phyloP scores from a whole-genome alignment of 2,329 filamentous ascomycete genomes.

The Penicillium vulpinum region DNA sequence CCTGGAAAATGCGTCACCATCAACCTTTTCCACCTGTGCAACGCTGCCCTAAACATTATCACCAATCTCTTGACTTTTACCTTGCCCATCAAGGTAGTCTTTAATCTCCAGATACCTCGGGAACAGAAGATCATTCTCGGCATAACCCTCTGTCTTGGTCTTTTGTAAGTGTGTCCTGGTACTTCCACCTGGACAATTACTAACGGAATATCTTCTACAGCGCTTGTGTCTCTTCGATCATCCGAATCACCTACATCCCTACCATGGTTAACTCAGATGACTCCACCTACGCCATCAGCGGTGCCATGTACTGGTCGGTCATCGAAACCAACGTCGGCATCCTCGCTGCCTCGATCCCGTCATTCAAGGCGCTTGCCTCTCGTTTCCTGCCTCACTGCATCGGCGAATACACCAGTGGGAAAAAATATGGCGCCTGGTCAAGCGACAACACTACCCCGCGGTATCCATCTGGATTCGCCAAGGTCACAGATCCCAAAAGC shows the following conservation, averaged over 20 bases:
- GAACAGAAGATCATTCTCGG: conserved; percentile 51
- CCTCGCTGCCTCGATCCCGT: conserved; percentile 45
- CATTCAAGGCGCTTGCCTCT: conserved; percentile 43
- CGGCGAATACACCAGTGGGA: conserved; percentile 33
- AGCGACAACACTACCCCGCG: conserved; percentile 16
- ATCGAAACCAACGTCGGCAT: conserved; percentile 47
- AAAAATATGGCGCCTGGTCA: conserved; percentile 28
- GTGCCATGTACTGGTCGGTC: conserved; percentile 49
- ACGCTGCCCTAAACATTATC: conserved; percentile 61
- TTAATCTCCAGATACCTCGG: conserved; percentile 48
- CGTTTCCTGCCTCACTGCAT: conserved; percentile 47
- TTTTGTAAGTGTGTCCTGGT: conserved; percentile 39
- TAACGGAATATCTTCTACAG: conserved; percentile 23
- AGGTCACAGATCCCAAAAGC: conserved; percentile 23
- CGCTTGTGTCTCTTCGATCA: conserved; percentile 49
- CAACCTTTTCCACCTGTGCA: conserved; percentile 52
- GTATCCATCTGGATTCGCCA: conserved; percentile 31
- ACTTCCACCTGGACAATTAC: neutral
- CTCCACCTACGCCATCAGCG: conserved; percentile 39
- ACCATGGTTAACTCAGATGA: conserved; percentile 42
- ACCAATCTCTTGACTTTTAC: conserved; percentile 59
- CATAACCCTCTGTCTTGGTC: conserved; percentile 53
- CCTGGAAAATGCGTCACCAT: conserved; percentile 49
- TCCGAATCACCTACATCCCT: conserved; percentile 50
- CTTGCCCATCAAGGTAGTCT: conserved; percentile 52